phyloP scores from a whole-genome alignment of 1,284 basidiomycete genomes.

The Laetiporus sulphureus region DNA sequence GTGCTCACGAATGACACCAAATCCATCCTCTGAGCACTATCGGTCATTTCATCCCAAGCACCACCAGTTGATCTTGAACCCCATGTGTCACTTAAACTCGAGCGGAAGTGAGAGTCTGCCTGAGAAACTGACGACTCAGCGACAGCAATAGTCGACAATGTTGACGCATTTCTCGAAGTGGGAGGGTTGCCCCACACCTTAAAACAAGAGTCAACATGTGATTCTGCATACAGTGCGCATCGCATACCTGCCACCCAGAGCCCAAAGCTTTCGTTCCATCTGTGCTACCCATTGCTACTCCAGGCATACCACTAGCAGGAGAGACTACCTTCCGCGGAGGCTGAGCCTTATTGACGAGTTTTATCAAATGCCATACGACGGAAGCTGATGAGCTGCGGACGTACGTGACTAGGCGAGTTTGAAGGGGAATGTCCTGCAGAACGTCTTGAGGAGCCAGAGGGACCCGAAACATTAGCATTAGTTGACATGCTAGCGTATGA shows the following conservation, averaged over 20 bases:
- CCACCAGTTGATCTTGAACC: conserved; percentile 44
- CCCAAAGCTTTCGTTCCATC: conserved; percentile 46
- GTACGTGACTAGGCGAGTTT: conserved; percentile 49
- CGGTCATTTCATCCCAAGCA: conserved; percentile 55
- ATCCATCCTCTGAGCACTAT: conserved; percentile 44
- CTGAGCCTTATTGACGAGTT: conserved; percentile 41
- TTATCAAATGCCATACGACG: conserved; percentile 22
- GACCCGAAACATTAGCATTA: conserved; percentile 42
- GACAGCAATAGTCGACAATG: conserved; percentile 50
- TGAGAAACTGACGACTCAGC: conserved; percentile 43
- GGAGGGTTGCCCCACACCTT: conserved; percentile 57
- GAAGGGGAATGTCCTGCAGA: conserved; percentile 57
- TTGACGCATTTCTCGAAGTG: conserved; percentile 54
- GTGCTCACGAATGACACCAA: no score
- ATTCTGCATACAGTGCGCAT: not conserved
- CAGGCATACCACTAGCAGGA: conserved; percentile 52
- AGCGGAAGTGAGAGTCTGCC: conserved; percentile 40
- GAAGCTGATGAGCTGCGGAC: conserved; percentile 11
- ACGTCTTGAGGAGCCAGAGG: conserved; percentile 58
- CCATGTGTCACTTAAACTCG: conserved; percentile 47
- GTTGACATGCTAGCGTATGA: no score
- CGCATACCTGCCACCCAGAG: conserved; percentile 65
- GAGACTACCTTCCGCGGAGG: no score
- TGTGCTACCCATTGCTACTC: conserved; percentile 42
- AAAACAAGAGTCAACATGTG: not conserved